phyloP scores from a whole-genome alignment of 192 early-diverging fungal species.

The Diversispora eburnea region DNA sequence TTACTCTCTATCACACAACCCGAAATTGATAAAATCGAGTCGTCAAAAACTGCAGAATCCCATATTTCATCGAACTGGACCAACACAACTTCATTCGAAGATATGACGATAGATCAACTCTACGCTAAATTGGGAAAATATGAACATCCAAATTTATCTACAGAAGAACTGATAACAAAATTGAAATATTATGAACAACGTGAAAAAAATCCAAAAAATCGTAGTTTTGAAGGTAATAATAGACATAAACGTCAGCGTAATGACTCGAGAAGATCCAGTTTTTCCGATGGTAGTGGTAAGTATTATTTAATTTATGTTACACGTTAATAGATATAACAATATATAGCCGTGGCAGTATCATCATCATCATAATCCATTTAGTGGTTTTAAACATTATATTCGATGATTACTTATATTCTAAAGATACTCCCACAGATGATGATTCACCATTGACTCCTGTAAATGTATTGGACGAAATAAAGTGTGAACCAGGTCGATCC shows the following conservation, averaged over 20 bases:
- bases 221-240: not conserved
- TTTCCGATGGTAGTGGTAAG: constrained; percentile 18
- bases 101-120: constrained; percentile 9
- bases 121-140: not conserved
- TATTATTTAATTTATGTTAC: not conserved
- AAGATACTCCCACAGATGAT: constrained; percentile 12
- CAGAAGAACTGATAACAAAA: constrained; percentile 12
- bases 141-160: not conserved
- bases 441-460: not conserved
- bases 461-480: constrained; percentile 3
- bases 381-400: not conserved
- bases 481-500: constrained; percentile 2
- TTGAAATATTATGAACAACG: not conserved
- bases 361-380: too few species aligned
- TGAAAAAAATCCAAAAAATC: not conserved
- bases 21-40: not conserved
- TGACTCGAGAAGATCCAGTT: not conserved
- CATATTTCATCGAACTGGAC: not conserved
- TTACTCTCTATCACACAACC: not conserved
- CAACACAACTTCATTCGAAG: not conserved
- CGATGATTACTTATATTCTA: not conserved
- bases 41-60: constrained; percentile 6
- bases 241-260: not conserved
- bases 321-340: not conserved
- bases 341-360: too few species aligned